Evolutionary conservation across 495 filamentous ascomycete species (phyloP).

Genomic region (Poronia punctata): DNA sequence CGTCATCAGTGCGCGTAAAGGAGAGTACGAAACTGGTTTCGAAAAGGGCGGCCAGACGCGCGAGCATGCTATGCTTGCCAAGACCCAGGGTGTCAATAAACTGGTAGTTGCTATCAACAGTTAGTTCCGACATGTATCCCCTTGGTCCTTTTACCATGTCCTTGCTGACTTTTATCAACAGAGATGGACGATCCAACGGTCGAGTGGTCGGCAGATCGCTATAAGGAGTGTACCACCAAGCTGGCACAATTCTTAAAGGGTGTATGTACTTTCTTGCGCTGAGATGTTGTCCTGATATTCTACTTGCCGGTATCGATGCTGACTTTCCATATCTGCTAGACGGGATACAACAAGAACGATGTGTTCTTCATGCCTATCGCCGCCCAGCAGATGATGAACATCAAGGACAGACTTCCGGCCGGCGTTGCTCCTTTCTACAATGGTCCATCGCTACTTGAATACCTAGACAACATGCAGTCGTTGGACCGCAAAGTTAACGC

Average conservation of each 20-base stretch:
- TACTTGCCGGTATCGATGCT: neutral
- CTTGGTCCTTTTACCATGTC: neutral
- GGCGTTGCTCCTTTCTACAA: conserved; percentile 76
- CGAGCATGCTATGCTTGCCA: conserved; percentile 93
- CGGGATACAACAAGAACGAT: conserved; percentile 92
- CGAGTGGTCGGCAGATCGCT: conserved; percentile 87
- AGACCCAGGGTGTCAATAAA: conserved; percentile 97
- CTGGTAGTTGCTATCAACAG: conserved; percentile 89
- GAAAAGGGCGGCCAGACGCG: conserved; percentile 97
- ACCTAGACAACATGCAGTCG: conserved; percentile 81
- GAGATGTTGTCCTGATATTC: neutral
- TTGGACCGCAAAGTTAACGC: conserved; percentile 95
- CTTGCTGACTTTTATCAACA: conserved; percentile 4
- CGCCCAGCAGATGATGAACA: conserved; percentile 73
- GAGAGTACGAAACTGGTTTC: conserved; percentile 99
- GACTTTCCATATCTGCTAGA: conserved; percentile 16
- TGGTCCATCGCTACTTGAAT: conserved; percentile 91
- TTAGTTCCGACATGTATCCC: neutral
- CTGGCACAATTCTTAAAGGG: conserved; percentile 79
- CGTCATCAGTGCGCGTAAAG: conserved; percentile 94
- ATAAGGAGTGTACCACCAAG: conserved; percentile 87
- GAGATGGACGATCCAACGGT: conserved; percentile 94
- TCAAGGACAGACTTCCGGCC: conserved; percentile 80
- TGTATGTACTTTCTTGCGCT: neutral
- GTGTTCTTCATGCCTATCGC: conserved; percentile 95